These are phyloP conservation scores for Mikania micrantha DNA, from an alignment of 129 eudicot species.

Conservation along the genomic window DNA sequence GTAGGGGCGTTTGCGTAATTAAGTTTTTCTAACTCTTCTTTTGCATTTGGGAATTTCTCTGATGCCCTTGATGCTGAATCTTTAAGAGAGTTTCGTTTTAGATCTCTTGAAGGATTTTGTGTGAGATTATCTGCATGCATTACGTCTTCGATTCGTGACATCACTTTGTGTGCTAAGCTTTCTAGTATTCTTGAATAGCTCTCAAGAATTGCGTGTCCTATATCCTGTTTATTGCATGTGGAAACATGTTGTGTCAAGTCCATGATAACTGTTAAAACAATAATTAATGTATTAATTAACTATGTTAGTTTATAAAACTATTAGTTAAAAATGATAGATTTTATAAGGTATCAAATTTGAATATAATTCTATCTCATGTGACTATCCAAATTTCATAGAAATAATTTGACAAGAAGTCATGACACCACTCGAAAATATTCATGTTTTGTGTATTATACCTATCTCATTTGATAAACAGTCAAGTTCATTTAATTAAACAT, in stretches of 20 bases:
- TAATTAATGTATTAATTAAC: not conserved
- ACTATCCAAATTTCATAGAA: not conserved
- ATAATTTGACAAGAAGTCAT: too few relatives aligned
- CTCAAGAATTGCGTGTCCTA: constrained; percentile 85
- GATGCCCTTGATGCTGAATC: constrained; percentile 29
- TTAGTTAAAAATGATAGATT: not conserved
- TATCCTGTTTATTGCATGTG: constrained; percentile 39
- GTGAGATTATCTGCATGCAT: constrained; percentile 54
- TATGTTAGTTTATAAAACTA: not conserved
- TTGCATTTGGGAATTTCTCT: constrained; percentile 35
- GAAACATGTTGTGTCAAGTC: not conserved
- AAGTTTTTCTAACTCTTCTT: constrained; percentile 57
- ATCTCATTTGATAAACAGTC: too few relatives aligned
- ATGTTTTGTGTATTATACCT: too few relatives aligned
- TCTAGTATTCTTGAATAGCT: constrained; percentile 95
- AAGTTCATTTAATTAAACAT: not conserved
- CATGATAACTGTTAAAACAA: too few relatives aligned
- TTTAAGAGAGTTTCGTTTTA: constrained; percentile 27
- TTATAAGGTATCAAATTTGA: not conserved
- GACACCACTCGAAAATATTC: too few relatives aligned
- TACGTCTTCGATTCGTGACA: constrained; percentile 92
- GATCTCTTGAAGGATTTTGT: constrained; percentile 41
- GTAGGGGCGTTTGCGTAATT: constrained; percentile 43
- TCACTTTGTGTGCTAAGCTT: constrained; percentile 71
- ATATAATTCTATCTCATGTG: not conserved